phyloP scores from a whole-genome alignment of 306 rosid species.

The Pyrus communis region DNA sequence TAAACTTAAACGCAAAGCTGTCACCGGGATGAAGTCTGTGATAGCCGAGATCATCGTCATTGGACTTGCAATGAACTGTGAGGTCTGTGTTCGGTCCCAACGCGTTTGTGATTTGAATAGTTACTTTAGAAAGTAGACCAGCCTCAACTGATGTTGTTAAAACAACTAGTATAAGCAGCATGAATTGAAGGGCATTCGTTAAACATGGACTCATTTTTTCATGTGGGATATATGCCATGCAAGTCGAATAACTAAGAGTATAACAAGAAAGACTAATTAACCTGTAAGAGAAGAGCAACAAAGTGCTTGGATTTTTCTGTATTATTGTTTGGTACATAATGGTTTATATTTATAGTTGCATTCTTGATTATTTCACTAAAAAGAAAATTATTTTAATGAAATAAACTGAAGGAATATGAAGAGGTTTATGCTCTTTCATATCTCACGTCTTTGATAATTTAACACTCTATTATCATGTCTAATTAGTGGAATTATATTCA shows the following conservation, averaged over 20 bases:
- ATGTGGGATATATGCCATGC: neutral
- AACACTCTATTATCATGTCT: neutral
- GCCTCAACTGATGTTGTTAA: neutral
- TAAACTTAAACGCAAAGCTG: neutral
- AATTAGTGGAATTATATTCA: neutral
- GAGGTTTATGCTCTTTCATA: neutral
- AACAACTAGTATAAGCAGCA: neutral
- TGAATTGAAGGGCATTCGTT: neutral
- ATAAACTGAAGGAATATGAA: neutral
- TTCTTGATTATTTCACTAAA: neutral
- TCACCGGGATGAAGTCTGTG: neutral
- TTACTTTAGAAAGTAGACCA: neutral
- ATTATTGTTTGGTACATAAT: neutral
- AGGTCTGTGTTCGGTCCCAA: neutral
- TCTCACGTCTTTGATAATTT: neutral
- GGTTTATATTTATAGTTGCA: neutral
- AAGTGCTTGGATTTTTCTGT: neutral
- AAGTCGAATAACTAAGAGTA: too few relatives aligned
- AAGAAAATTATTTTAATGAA: too few relatives aligned
- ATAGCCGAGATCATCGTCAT: slow-evolving; percentile 13
- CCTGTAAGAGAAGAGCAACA: too few relatives aligned
- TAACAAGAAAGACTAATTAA: too few relatives aligned
- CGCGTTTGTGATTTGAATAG: neutral
- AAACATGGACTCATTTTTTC: neutral
- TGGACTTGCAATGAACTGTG: slow-evolving; percentile 1